Evolutionary conservation across 495 filamentous ascomycete genomes (phyloP).

Genomic region (Hypoxylon fragiforme): DNA sequence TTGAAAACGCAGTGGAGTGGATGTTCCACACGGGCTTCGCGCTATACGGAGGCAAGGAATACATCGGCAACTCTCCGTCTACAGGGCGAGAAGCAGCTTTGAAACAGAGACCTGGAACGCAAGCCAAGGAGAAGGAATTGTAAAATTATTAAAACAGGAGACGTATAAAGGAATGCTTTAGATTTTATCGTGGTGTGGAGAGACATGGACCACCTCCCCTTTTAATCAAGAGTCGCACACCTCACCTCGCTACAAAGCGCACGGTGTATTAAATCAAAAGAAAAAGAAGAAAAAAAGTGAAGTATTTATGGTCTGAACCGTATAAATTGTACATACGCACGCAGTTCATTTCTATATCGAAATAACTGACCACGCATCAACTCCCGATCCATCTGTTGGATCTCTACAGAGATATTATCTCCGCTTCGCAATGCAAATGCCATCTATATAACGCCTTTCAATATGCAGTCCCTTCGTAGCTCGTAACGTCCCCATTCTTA

Average conservation of each 20-base stretch:
- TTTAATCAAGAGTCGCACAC: not conserved
- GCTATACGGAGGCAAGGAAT: slow-evolving; percentile 64
- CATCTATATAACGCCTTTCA: slow-evolving; percentile 26
- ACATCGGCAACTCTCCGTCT: slow-evolving; percentile 53
- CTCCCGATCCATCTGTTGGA: not conserved
- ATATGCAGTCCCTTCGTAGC: slow-evolving; percentile 22
- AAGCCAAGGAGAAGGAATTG: slow-evolving; percentile 55
- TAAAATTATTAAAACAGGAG: too few relatives aligned
- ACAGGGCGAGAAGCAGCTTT: slow-evolving; percentile 62
- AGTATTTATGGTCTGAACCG: too few relatives aligned
- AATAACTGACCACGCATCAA: slow-evolving; percentile 9
- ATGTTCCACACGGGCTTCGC: slow-evolving; percentile 78
- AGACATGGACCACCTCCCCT: slow-evolving; percentile 17
- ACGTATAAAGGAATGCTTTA: too few relatives aligned
- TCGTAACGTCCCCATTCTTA: slow-evolving; percentile 26
- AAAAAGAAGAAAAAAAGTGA: not conserved
- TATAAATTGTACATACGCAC: slow-evolving; percentile 9
- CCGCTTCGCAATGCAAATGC: slow-evolving; percentile 11
- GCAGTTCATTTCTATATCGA: slow-evolving; percentile 8
- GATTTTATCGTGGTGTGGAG: too few relatives aligned
- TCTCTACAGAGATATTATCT: slow-evolving; percentile 19
- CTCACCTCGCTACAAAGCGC: slow-evolving; percentile 2
- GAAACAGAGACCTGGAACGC: slow-evolving; percentile 50
- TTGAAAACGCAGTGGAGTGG: slow-evolving; percentile 90
- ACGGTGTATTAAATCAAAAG: too few relatives aligned